A percentile compares a stretch with the other conserved stretches of the same genome.
These are phyloP conservation scores for Sapria himalayana DNA, from an alignment of 345 rosid genomes.

Conservation along the genomic window DNA sequence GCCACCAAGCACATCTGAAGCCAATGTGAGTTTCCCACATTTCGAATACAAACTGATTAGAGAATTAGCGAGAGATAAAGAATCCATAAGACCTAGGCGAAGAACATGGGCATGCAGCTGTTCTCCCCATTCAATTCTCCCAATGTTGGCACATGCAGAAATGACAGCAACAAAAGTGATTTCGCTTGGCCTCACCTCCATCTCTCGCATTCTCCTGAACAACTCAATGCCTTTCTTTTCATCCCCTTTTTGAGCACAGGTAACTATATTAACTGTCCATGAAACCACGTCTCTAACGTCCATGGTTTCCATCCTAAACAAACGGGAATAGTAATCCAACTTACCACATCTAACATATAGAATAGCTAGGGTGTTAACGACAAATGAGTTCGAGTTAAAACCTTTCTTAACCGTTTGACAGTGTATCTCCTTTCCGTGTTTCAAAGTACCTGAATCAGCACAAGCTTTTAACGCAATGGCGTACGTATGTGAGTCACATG, in stretches of 20 bases:
- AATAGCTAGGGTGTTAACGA: constrained; percentile 46
- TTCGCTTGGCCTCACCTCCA: constrained; percentile 40
- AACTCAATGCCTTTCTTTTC: constrained; percentile 37
- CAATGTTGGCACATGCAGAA: constrained; percentile 40
- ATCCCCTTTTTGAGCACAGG: constrained; percentile 35
- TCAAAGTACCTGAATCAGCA: constrained; percentile 39
- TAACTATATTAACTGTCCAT: constrained; percentile 49
- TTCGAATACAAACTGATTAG: constrained; percentile 54
- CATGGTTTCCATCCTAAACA: constrained; percentile 57
- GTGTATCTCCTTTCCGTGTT: constrained; percentile 59
- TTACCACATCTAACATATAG: constrained; percentile 73
- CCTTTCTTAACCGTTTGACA: constrained; percentile 35
- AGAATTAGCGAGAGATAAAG: constrained; percentile 48
- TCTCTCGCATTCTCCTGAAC: constrained; percentile 33
- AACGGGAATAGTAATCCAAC: constrained; percentile 25
- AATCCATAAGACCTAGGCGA: constrained; percentile 23
- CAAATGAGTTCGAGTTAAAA: constrained; percentile 26
- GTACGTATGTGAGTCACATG: constrained; percentile 31
- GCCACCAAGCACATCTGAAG: constrained; percentile 33
- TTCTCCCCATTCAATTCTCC: constrained; percentile 50
- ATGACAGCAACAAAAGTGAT: constrained; percentile 50
- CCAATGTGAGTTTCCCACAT: constrained; percentile 34
- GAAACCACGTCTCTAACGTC: constrained; percentile 44
- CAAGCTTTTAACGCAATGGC: constrained; percentile 63
- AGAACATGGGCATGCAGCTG: constrained; percentile 59